Base-by-base conservation (phyloP, 306 rosid species). In the Vicia faba region DNA sequence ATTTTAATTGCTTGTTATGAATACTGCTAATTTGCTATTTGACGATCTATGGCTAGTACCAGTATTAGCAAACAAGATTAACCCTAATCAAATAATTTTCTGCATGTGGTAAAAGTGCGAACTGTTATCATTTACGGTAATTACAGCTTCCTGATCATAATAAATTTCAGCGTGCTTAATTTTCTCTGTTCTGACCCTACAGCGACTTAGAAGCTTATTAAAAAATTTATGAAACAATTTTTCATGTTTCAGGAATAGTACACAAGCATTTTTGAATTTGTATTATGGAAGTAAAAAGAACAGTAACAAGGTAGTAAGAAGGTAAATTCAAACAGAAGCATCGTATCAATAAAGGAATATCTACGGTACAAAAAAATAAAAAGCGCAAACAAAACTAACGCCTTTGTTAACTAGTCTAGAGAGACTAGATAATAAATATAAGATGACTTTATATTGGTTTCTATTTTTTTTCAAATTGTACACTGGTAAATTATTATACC, bases 101-200 rank as follows among this genome's bases (percentile, higher is more conserved):
- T 66, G 25, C 53, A 55, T 26, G 69, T 2, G 38, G 31, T 7
- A 46, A 60, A 61, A 69, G 54, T 50, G 48, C 38, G 6, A 8
- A 19, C 12, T 29, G 46, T 35, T 31, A 53, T 59, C 61, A 40
- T 60, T 64, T 60, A 69, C 19, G 40, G 44, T 65, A 78, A 68
- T 54, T 38, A 73, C 62, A n/a, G 55, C 16, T 33, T 65, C 68
- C 68, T 15, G 14, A 11, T 15, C 40, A 68, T 70, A 60, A 60
- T 65, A 60, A 78, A 72, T 23, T 66, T 39, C 12, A 14, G 86
- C 83, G 59, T 78, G 81, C 57, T 31, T 19, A 40, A 41, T 15
- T 20, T 39, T 38, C 10, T 49, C 12, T 0, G 1, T 26, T n/a
- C 4, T 53, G 29, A 18, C 43, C 59, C 11, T 56, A 57, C 45